Base-by-base conservation (phyloP, 768 basidiomycete genomes). In the Russula virescens region DNA sequence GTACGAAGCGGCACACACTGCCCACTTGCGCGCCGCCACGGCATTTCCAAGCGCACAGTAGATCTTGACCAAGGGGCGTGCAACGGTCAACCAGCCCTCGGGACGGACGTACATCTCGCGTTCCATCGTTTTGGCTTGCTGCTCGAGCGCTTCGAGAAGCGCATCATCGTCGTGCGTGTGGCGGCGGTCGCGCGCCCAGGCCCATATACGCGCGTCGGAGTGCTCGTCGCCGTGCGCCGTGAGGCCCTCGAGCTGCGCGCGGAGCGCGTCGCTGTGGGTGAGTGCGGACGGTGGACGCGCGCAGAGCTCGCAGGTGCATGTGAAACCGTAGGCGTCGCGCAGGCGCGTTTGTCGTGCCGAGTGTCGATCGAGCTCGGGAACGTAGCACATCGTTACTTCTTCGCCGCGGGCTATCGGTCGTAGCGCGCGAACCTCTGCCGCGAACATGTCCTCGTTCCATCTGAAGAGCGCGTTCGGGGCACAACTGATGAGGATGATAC, bases 231-330 rank as follows among this genome's bases (percentile, higher is more conserved):
- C 1, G 31, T 62, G 61, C 25, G 55, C 4, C 19, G 61, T 62
- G 45, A 56, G 3, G 21, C 28, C 23, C 23, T 62, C 61, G 48
- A 62, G 61, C 61, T 51, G 54, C 48, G 43, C 46, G 21, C 66
- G 68, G n/a, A 48, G 43, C 35, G 26, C 23, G 61, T 62, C 60
- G 57, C 66, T 64, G 45, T 67, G 56, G 61, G 62, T 53, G 25
- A 59, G 60, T 11, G 43, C 53, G 8, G 28, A 16, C 16, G 25
- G 26, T 3, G 69, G 64, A n/a, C 71, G 64, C 46, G 49, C 43
- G 61, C 76, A 77, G 11, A 71, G 65, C n/a, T 52, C n/a, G 63
- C 77, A 79, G n/a, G 68, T 59, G 66, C 77, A 79, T 13, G 54
- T 53, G 63, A 79, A 68, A 1, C 68, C 71, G 63, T 77, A 76